Conservation (phyloP, 495 filamentous ascomycete species). For the Aspergillus funiculosus region DNA sequence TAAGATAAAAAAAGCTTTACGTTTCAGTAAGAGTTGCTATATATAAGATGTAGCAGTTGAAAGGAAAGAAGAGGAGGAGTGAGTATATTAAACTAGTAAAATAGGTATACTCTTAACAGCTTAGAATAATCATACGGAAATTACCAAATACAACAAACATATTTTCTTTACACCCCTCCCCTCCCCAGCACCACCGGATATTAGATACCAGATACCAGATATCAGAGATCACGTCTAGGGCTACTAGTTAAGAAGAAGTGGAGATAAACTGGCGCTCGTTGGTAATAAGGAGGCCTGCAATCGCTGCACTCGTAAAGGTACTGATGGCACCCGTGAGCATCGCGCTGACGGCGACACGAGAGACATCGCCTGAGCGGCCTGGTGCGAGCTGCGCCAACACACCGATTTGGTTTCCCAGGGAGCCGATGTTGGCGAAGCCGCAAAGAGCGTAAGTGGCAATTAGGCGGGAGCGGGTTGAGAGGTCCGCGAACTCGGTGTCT, state of each 20-base stretch:
- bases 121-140: no score
- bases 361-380: constrained; percentile 64
- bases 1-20: no score
- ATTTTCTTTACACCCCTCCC: no score
- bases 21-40: no score
- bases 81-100: no score
- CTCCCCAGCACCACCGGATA: no score
- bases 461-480: constrained; percentile 64
- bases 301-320: constrained; percentile 73
- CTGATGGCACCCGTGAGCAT: constrained; percentile 72
- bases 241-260: neutral
- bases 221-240: neutral
- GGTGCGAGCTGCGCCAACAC: constrained; percentile 78
- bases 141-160: no score
- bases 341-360: constrained; percentile 67
- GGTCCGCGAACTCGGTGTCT: constrained; percentile 38
- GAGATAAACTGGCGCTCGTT: constrained; percentile 39
- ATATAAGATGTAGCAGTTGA: no score
- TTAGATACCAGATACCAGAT: neutral
- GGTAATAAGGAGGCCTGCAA: constrained; percentile 71
- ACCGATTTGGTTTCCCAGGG: constrained; percentile 80
- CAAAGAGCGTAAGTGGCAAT: constrained; percentile 69
- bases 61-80: no score
- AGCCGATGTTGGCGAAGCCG: constrained; percentile 76
- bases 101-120: no score